Conservation (phyloP, 116 monocot species). For the Phalaenopsis hybrid region DNA sequence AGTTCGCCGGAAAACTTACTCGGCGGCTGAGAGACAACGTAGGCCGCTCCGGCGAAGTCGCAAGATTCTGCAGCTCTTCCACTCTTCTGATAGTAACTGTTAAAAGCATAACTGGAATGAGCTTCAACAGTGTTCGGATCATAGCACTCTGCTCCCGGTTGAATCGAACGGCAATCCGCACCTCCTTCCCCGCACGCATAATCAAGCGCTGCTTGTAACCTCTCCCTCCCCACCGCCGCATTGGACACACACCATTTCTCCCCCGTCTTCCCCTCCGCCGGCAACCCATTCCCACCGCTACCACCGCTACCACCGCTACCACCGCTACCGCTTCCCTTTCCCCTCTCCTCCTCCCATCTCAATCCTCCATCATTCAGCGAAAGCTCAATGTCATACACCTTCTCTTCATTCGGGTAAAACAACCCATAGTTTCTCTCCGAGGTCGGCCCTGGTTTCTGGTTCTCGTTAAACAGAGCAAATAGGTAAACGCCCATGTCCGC, state of each 20-base stretch:
- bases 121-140: conserved; percentile 65
- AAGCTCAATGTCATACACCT: conserved; percentile 46
- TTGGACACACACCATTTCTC: conserved; percentile 54
- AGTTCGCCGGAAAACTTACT: conserved; percentile 21
- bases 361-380: conserved; percentile 12
- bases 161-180: conserved; percentile 62
- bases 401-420: conserved; percentile 52
- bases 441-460: conserved; percentile 66
- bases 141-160: conserved; percentile 55
- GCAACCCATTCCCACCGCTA: background rate
- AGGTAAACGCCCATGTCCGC: conserved; percentile 45
- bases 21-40: conserved; percentile 62
- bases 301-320: background rate
- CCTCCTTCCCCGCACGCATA: conserved; percentile 77
- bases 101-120: conserved; percentile 78
- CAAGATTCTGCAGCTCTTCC: conserved; percentile 46
- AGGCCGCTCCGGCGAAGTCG: conserved; percentile 67
- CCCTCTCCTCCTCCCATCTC: conserved; percentile 29
- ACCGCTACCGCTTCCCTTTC: background rate
- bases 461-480: conserved; percentile 56
- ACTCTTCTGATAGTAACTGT: conserved; percentile 74
- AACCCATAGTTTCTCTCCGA: conserved; percentile 83
- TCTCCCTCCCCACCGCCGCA: conserved; percentile 25
- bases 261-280: background rate
- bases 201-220: conserved; percentile 70